A percentile compares a stretch with the other conserved stretches of the same genome.
Evolutionary conservation across 768 basidiomycete genomes (phyloP).

Genomic region (Sistotremastrum suecicum): DNA sequence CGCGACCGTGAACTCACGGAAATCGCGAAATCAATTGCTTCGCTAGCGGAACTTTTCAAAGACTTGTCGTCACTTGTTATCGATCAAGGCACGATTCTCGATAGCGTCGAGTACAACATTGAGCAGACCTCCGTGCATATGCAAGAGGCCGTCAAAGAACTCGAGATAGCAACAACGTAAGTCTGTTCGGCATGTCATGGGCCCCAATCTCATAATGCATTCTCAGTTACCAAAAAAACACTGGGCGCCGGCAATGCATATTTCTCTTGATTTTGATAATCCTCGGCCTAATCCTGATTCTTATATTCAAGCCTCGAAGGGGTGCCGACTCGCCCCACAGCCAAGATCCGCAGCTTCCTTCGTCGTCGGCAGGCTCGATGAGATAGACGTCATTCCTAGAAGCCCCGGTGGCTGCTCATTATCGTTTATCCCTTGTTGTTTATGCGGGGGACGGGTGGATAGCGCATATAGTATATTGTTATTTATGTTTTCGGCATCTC

Average conservation of each 20-base stretch:
- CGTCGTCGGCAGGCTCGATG: neutral
- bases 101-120: slow-evolving; percentile 95
- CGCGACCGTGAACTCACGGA: slow-evolving; percentile 67
- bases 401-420: no score
- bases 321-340: neutral
- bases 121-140: slow-evolving; percentile 79
- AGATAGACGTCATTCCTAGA: no score
- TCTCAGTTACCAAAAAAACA: slow-evolving; percentile 81
- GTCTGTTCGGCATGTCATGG: slow-evolving; percentile 14
- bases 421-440: no score
- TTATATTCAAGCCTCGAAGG: slow-evolving; percentile 84
- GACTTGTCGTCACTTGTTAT: slow-evolving; percentile 89
- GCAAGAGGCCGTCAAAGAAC: slow-evolving; percentile 71
- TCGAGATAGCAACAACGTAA: slow-evolving; percentile 69
- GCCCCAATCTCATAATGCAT: neutral
- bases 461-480: no score
- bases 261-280: slow-evolving; percentile 85
- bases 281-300: slow-evolving; percentile 69
- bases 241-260: slow-evolving; percentile 86
- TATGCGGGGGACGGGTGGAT: no score
- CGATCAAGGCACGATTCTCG: slow-evolving; percentile 93
- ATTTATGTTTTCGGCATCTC: no score
- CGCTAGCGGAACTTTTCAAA: slow-evolving; percentile 90
- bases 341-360: neutral
- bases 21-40: slow-evolving; percentile 84